Conservation (phyloP, 495 filamentous ascomycete species). For the Neurospora tetraspora region DNA sequence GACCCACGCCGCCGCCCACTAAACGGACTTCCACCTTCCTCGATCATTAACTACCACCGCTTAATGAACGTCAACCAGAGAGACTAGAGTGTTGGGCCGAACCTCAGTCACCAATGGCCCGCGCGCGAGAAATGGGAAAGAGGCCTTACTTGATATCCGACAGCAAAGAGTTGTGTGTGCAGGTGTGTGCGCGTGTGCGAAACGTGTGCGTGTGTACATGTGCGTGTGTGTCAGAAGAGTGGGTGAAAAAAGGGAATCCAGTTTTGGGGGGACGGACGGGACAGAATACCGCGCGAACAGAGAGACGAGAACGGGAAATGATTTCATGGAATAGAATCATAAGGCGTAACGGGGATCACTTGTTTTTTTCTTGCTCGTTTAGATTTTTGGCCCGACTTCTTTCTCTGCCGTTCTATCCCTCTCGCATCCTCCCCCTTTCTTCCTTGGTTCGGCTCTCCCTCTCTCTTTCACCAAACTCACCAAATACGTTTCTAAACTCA, state of each 20-base stretch:
- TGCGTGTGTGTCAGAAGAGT: background rate
- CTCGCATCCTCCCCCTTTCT: background rate
- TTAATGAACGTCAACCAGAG: background rate
- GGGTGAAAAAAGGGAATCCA: background rate
- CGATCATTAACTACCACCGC: background rate
- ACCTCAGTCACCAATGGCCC: background rate
- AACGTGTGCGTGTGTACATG: background rate
- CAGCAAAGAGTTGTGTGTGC: background rate
- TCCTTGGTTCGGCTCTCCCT: background rate
- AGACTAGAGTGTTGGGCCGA: background rate
- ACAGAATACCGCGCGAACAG: background rate
- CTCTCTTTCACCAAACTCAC: background rate
- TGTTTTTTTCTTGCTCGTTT: background rate
- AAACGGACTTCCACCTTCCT: background rate
- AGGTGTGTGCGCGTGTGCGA: background rate
- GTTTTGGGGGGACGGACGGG: background rate
- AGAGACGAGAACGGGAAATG: background rate
- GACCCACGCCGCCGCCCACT: slow-evolving; percentile 44
- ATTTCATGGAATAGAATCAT: slow-evolving; percentile 1
- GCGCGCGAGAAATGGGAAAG: background rate
- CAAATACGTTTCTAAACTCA: background rate
- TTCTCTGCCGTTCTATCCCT: background rate
- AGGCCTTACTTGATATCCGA: background rate
- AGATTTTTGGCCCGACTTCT: background rate
- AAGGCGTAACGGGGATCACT: background rate